Evolutionary conservation across 139 green algal genomes (phyloP), one percentile per base, ranked within the genome.

Genomic region (Tetradesmus obliquus): DNA sequence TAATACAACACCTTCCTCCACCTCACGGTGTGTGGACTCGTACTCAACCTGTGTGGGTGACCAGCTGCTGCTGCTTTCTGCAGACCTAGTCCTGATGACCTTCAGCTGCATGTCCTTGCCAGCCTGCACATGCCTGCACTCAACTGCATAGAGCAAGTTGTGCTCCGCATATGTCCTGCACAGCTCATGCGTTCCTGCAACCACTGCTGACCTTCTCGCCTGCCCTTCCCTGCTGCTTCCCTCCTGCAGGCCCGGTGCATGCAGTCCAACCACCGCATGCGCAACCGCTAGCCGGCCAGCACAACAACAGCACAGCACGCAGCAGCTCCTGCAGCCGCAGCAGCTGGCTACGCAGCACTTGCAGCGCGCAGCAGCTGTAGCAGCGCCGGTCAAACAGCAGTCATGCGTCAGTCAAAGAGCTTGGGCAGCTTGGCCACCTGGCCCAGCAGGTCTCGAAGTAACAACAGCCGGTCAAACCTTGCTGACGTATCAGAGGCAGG

Each of bases 331-430:
- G 66, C 66, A 24, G 66, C 66, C 3, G 66, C 66, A 76, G 66
- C 66, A 20, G 66, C 32, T 45, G 32, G 32, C 32, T 0, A 45
- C 32, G 32, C 32, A 45, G 32, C 32, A 45, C 32, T 45, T 45
- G 32, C 32, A 76, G 66, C 66, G 12, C 15, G 5, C 66, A 24
- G 66, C n/a, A 19, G 17, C 32, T 45, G 66, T 19, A 76, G 66
- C 66, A 76, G 66, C 66, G 66, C 66, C 6, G 17, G 32, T 45
- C 32, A 45, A 45, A 45, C 32, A 74, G 60, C 85, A 60, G 24
- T 71, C 9, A 90, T 90, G 86, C 86, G 86, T 22, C 86, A 90
- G 32, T 90, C 86, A 32, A 90, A 90, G 53, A 90, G 86, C 60
- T 1, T 90, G 3, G 51, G 86, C 7, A 6, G 19, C 19, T 22